Evolutionary conservation across 2,329 filamentous ascomycete species (phyloP).

Genomic region (Sporothrix sp.): DNA sequence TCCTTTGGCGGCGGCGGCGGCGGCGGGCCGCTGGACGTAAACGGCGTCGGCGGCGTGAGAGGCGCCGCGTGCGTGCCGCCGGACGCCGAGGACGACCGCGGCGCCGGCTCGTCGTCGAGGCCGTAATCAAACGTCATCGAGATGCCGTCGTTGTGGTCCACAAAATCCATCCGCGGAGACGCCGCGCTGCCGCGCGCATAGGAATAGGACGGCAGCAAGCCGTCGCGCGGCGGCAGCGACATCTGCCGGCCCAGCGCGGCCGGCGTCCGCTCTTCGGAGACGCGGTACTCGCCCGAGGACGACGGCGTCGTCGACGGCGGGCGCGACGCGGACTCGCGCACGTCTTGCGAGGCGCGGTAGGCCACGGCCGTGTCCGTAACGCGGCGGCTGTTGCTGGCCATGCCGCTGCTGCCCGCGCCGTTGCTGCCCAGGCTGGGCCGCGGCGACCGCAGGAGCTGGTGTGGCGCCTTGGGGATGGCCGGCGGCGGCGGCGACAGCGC

Average conservation of each 20-base stretch:
- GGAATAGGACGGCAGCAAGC: neutral
- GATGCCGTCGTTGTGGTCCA: conserved; percentile 39
- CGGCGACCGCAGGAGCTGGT: conserved; percentile 23
- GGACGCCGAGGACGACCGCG: neutral
- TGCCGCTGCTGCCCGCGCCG: neutral
- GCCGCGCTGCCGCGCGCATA: neutral
- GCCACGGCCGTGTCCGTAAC: conserved; percentile 11
- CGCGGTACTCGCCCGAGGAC: conserved; percentile 12
- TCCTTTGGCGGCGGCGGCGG: conserved; percentile 26
- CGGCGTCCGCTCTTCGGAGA: conserved; percentile 22
- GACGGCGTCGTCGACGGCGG: neutral
- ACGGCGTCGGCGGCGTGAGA: neutral
- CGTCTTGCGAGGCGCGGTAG: conserved; percentile 10
- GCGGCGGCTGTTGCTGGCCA: neutral
- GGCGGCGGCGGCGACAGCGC: conserved; percentile 21
- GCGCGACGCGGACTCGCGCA: neutral
- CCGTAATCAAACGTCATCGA: conserved; percentile 62
- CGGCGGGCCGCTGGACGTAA: conserved; percentile 13
- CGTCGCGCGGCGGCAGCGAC: neutral
- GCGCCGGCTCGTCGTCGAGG: conserved; percentile 24
- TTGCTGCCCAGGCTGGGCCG: conserved; percentile 19
- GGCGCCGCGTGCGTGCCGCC: neutral
- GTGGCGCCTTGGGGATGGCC: conserved; percentile 16
- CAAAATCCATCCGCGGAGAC: conserved; percentile 17
- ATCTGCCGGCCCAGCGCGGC: conserved; percentile 16